Conservation (phyloP, 352 stramenopile genomes). For the Phytophthora foliorum region DNA sequence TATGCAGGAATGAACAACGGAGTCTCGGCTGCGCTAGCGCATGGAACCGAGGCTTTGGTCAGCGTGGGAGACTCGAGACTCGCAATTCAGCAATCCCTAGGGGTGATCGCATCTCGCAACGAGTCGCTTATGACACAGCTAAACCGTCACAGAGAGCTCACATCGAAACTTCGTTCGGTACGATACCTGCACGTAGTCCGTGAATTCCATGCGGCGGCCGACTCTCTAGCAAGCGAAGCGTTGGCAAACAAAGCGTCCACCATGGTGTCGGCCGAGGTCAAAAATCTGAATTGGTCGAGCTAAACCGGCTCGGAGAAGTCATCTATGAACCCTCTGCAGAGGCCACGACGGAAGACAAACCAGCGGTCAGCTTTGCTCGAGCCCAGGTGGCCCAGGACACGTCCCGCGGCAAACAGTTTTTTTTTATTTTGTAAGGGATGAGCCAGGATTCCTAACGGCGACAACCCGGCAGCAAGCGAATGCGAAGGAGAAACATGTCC, state of each 20-base stretch:
- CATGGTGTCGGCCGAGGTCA: neutral
- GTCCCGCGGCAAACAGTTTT: neutral
- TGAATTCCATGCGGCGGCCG: constrained; percentile 5
- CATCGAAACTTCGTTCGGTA: neutral
- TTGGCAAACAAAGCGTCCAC: neutral
- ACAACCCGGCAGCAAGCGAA: constrained; percentile 3
- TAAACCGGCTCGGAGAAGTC: constrained; percentile 10
- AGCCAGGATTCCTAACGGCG: neutral
- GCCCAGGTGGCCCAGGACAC: neutral
- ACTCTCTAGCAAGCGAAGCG: constrained; percentile 15
- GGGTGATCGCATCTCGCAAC: constrained; percentile 13
- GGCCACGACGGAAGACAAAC: neutral
- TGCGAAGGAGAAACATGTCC: neutral
- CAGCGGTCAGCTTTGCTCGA: neutral
- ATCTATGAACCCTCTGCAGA: constrained; percentile 3
- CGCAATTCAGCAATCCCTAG: constrained; percentile 15
- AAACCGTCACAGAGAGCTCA: neutral
- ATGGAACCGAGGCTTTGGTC: constrained; percentile 13
- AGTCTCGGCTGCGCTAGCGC: no score
- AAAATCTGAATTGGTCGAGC: neutral
- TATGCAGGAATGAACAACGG: no score
- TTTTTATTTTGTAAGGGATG: neutral
- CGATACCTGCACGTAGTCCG: constrained; percentile 7
- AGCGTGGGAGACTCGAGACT: constrained; percentile 23
- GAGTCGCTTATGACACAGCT: constrained; percentile 9